Evolutionary conservation across 2,329 filamentous ascomycete species (phyloP), one percentile per base, ranked within the genome.

Genomic region (Talaromyces atroroseus): DNA sequence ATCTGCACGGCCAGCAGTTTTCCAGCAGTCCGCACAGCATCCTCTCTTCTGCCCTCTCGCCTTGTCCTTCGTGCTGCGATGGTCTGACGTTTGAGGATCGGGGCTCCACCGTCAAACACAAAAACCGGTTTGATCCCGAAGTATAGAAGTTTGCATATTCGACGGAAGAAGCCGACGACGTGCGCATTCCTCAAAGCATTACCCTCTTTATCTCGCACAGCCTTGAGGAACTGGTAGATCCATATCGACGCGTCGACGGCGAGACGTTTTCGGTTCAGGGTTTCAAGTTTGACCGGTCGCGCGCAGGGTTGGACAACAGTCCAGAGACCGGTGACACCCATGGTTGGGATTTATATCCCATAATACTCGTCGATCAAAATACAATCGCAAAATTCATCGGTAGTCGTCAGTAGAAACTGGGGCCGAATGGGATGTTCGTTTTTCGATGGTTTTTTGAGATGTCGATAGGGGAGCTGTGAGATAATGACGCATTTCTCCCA

Each of bases 211-310:
- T 99, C 94, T 65, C 94, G 92, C 11, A 99, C 94, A 10, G 95
- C 94, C 77, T 99, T 99, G 65, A 99, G 84, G 68, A 99, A 99
- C 70, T 99, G 94, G 79, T 99, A 99, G 65, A 99, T 97, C 94
- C 94, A 99, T 70, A 99, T 99, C 12, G 92, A 96, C 58, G 95
- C 94, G 75, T 99, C 94, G 63, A 99, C 90, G 48, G 94, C 95
- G 50, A 99, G 87, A 16, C 94, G 90, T 76, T 96, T 96, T 64
- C 89, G 90, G 72, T 97, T 97, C 59, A 99, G 85, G 14, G 92
- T 96, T 65, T 95, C 92, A 65, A 99, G 87, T 73, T 96, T 96
- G 61, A 95, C 95, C 20, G 94, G 95, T 38, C 94, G 88, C 49
- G 94, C 94, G 70, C 91, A 96, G 47, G 94, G 94, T 75, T 96